Evolutionary conservation across 2,329 filamentous ascomycete species (phyloP), one percentile per base, ranked within the genome.

Genomic region (Monosporascus ibericus): DNA sequence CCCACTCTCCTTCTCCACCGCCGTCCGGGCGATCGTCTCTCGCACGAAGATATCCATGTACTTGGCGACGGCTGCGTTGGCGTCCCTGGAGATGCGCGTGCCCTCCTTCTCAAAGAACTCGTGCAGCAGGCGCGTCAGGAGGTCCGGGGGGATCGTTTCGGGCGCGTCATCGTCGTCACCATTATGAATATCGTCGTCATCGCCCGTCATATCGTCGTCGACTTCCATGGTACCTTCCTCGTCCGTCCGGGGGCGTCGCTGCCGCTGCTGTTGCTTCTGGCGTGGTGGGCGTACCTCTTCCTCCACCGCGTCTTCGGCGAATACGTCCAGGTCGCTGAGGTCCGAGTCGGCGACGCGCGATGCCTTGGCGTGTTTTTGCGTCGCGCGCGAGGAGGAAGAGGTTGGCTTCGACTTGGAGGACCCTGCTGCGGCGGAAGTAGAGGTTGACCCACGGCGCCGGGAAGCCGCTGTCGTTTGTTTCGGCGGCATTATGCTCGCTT

Each of bases 11-110:
- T 86, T 85, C 74, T 90, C 87, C 53, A 84, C 83, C 9, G 85
- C 82, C 39, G 89, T 85, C 64, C 92, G 74, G 17, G 90, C 90
- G 66, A 97, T 84, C 1, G 90, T 90, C 73, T 97, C 92, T 56
- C 88, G 80, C 50, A 96, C 87, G 71, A 96, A 97, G 0, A 92
- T 82, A 69, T 96, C 90, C 70, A 96, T 80, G 67, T 97, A 97
- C 71, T 87, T 90, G 15, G 84, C 87, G 53, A 92, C 80, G 1
- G 91, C 81, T 6, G 75, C 78, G 66, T 92, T 89, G 4, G 90
- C 90, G 63, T 91, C 88, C 61, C 82, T 85, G 7, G 85, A 85
- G 58, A 96, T 84, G 59, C 86, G 79, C 24, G 87, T 92, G 52
- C 80, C 79, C 48, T 87, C 80, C 55, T 80, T 78, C 60, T 86